Conservation (phyloP, 371 early-diverging fungal species). For the Zychaea mexicana region DNA sequence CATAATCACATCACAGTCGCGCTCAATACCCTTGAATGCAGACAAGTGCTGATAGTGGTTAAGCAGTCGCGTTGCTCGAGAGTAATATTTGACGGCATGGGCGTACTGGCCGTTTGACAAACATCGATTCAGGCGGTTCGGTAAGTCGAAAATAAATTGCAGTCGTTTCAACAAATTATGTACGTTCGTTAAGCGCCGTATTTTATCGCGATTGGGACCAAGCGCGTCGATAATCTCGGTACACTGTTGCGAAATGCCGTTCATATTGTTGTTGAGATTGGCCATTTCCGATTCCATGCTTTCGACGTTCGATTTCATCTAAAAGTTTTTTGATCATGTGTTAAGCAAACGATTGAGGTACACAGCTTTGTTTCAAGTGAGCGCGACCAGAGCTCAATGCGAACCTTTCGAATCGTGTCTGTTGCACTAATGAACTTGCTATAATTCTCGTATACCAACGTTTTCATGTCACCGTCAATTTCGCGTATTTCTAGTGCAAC, state of each 20-base stretch:
- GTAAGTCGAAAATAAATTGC: slow-evolving; percentile 87
- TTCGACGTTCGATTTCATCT: slow-evolving; percentile 80
- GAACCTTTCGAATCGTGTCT: slow-evolving; percentile 81
- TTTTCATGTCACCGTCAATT: slow-evolving; percentile 95
- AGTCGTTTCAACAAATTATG: slow-evolving; percentile 76
- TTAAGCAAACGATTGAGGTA: not conserved
- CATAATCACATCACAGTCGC: slow-evolving; percentile 78
- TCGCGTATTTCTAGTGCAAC: slow-evolving; percentile 69
- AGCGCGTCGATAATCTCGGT: slow-evolving; percentile 60
- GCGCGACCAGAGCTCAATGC: not conserved
- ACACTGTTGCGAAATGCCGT: slow-evolving; percentile 60
- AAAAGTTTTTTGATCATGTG: not conserved
- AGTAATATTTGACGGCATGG: slow-evolving; percentile 79
- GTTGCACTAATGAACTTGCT: slow-evolving; percentile 94
- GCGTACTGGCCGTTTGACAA: slow-evolving; percentile 60
- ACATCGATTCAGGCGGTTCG: slow-evolving; percentile 67
- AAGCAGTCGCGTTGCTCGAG: slow-evolving; percentile 71
- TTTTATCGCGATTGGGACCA: slow-evolving; percentile 67
- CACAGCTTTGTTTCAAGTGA: not conserved
- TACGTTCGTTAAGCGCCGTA: slow-evolving; percentile 76
- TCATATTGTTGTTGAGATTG: slow-evolving; percentile 70
- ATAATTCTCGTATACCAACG: slow-evolving; percentile 96
- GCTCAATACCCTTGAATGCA: slow-evolving; percentile 75
- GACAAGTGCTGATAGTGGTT: slow-evolving; percentile 75
- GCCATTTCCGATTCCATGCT: slow-evolving; percentile 81